Conservation (phyloP, 2,329 filamentous ascomycete genomes). For the Alternaria rosae region DNA sequence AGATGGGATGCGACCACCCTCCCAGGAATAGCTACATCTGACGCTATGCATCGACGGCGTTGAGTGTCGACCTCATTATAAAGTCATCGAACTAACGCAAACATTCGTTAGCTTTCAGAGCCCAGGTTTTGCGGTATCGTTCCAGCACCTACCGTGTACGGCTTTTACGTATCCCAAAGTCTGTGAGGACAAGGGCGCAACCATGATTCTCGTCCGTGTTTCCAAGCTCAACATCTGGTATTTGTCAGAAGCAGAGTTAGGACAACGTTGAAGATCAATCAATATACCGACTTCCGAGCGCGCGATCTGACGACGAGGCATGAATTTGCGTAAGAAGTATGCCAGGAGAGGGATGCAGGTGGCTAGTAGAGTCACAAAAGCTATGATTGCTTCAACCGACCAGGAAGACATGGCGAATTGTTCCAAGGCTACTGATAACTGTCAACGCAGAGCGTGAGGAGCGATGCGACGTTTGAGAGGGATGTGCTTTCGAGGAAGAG, state of each 20-base stretch:
- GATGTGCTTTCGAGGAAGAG: neutral
- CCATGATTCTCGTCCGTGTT: neutral
- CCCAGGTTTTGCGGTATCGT: neutral
- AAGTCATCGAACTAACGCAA: neutral
- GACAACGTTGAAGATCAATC: neutral
- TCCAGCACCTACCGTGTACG: neutral
- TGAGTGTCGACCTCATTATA: neutral
- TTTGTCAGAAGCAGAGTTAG: neutral
- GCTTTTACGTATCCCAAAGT: neutral
- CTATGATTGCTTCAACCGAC: neutral
- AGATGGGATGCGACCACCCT: neutral
- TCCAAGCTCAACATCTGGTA: neutral
- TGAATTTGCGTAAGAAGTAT: neutral
- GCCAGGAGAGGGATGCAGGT: neutral
- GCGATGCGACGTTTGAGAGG: no score
- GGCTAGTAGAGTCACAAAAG: neutral
- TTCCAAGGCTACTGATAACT: neutral
- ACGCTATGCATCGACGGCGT: neutral
- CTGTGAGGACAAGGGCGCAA: accelerated
- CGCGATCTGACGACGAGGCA: neutral
- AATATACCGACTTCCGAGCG: neutral
- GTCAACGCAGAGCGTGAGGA: neutral
- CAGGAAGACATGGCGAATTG: neutral
- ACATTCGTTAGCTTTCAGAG: neutral
- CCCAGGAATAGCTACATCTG: neutral